Evolutionary conservation across 2,329 filamentous ascomycete species (phyloP), one percentile per base, ranked within the genome.

Genomic region (Aspergillus sp.): DNA sequence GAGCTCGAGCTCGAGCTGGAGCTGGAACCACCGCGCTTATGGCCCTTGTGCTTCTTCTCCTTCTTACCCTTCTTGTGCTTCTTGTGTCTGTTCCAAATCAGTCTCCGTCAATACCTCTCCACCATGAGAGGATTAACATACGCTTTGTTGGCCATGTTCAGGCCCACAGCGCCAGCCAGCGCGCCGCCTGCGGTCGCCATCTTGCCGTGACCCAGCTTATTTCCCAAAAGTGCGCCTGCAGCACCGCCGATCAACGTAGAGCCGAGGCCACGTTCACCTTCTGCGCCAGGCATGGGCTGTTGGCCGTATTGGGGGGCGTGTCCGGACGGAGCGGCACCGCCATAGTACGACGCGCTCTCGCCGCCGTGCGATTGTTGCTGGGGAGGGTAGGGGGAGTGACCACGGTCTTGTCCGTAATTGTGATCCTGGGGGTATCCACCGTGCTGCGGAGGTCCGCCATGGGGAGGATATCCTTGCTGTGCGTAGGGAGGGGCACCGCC

Each of bases 171-270:
- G 33, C 71, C 71, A 22, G 64, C 56, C 33, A 71, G 53, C 17
- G 65, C 63, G 38, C 70, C 71, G 6, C 66, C 71, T 1, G 67
- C 55, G 1, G 65, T 68, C 2, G 65, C 66, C 32, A 73, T 42
- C 7, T 61, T 38, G 6, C 67, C 69, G 13, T 65, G 67, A 3
- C 68, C 69, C n/a, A 71, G 44, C 44, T 72, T 69, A 42, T 71
- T 65, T 7, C 68, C 68, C 2, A 68, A 41, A 45, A 69, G 63
- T 1, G 68, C 71, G 45, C 72, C 72, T 3, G 66, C 69, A 1
- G 69, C 68, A 35, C 65, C 70, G 20, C 73, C 73, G 26, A 72
- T 45, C 9, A 73, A 52, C 2, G 70, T 69, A 10, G 71, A 65
- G 2, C 67, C 70, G 10, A 74, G 54, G 16, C 68, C 67, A 41